Base-by-base conservation (phyloP, 768 basidiomycete genomes). In the Pulveroboletus sp. region DNA sequence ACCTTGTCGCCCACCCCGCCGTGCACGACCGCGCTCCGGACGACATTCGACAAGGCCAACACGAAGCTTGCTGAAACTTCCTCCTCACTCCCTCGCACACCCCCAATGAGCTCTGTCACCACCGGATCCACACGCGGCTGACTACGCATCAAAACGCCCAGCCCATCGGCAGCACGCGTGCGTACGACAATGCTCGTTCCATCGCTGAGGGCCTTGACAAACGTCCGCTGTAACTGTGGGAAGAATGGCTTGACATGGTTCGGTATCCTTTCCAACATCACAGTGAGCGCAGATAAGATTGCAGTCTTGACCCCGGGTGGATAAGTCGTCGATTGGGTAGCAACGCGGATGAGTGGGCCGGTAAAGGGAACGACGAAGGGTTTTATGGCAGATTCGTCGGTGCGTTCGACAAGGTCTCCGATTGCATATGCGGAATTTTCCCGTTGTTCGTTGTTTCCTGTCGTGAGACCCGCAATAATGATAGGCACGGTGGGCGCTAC, bases 381-480 rank as follows among this genome's bases (percentile, higher is more conserved):
- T 68, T 95, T 96, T 78, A 98, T 89, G 0, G 93, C 83, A 15
- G 68, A 69, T 61, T 85, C 82, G n/a, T 86, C 80, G 1, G 94
- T 96, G 27, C 83, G 79, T 65, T 93, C 86, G 31, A 97, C 91
- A 33, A 99, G 80, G 58, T 97, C 95, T n/a, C 91, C 89, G 52
- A 98, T 94, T 27, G 91, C 93, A 59, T 92, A 92, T 0, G 95
- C 93, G 0, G 95, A 94, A 57, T 95, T 87, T 68, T 98, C 96
- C 58, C 90, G 77, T 61, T 93, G 92, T 52, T 97, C 94, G 68
- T 94, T 94, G 66, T 81, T 97, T 32, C 95, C 95, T 3, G 86
- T 89, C 0, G 93, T 92, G 32, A 98, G 85, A 58, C 95, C 95
- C 3, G 90, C 88, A 39, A 95, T 86, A 64, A 94, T 82, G 60